phyloP scores from a whole-genome alignment of 192 early-diverging fungal genomes.

The Podila minutissima region DNA sequence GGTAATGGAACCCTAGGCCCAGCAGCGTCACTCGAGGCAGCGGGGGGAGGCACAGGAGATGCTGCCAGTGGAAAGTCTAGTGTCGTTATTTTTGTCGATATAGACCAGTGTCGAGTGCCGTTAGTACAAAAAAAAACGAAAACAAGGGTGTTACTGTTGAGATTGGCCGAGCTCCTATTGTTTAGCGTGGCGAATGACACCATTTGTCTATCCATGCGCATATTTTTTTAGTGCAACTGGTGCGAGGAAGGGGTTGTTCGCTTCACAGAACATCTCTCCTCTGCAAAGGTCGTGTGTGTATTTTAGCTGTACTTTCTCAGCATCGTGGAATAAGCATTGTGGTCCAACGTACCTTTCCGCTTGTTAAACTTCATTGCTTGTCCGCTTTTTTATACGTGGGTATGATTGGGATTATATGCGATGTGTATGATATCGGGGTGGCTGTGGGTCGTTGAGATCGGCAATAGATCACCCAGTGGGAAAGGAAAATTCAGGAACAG shows the following conservation, averaged over 20 bases:
- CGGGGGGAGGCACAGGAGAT: neutral
- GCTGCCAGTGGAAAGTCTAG: neutral
- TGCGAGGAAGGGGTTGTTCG: too few relatives aligned
- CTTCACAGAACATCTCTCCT: too few relatives aligned
- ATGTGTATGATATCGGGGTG: neutral
- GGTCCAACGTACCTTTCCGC: neutral
- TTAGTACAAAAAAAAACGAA: neutral
- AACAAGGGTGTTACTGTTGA: neutral
- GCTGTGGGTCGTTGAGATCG: neutral
- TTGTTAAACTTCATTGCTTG: neutral
- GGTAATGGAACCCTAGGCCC: conserved; percentile 8
- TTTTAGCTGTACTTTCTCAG: too few relatives aligned
- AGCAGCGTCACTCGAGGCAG: neutral
- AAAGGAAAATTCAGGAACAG: too few relatives aligned
- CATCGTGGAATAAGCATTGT: neutral
- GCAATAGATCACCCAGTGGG: too few relatives aligned
- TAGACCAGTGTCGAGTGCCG: neutral
- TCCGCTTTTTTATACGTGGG: too few relatives aligned
- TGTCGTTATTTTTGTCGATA: neutral
- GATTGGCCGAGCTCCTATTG: too few relatives aligned
- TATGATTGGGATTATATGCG: neutral
- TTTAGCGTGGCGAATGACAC: too few relatives aligned
- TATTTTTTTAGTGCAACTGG: too few relatives aligned
- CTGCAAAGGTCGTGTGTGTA: too few relatives aligned
- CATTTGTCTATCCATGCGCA: too few relatives aligned